Conservation (phyloP, 2,329 filamentous ascomycete genomes). For the Clonostachys rosea region DNA sequence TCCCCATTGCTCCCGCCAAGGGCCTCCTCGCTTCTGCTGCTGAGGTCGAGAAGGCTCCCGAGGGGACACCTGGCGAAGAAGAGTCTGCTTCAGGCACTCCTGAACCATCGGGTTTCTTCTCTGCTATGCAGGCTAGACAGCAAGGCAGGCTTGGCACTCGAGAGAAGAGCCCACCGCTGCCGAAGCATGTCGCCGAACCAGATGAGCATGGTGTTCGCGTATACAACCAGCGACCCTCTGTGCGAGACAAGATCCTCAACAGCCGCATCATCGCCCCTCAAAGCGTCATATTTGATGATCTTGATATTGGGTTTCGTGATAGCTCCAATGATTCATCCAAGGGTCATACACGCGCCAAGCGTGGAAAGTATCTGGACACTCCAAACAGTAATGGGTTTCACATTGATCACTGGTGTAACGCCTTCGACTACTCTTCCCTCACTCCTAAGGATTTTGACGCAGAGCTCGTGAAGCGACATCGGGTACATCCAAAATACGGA, state of each 20-base stretch:
- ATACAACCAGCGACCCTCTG: slow-evolving; percentile 30
- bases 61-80: slow-evolving; percentile 23
- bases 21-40: slow-evolving; percentile 32
- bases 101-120: slow-evolving; percentile 17
- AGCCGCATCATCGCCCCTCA: slow-evolving; percentile 46
- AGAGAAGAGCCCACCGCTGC: slow-evolving; percentile 28
- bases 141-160: slow-evolving; percentile 22
- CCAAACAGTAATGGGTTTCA: slow-evolving; percentile 51
- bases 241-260: slow-evolving; percentile 38
- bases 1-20: slow-evolving; percentile 26
- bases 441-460: slow-evolving; percentile 45
- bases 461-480: slow-evolving; percentile 40
- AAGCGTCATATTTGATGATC: slow-evolving; percentile 40
- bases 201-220: slow-evolving; percentile 49
- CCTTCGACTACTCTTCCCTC: slow-evolving; percentile 46
- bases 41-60: slow-evolving; percentile 24
- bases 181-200: slow-evolving; percentile 34
- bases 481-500: slow-evolving; percentile 48
- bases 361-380: slow-evolving; percentile 47
- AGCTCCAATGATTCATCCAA: slow-evolving; percentile 51
- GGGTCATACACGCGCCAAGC: slow-evolving; percentile 44
- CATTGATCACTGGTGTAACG: slow-evolving; percentile 47
- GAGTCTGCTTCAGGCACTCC: slow-evolving; percentile 28
- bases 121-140: slow-evolving; percentile 13
- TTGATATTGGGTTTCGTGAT: slow-evolving; percentile 57